Conservation (phyloP, 2,329 filamentous ascomycete species). For the Aspergillus bombycis region DNA sequence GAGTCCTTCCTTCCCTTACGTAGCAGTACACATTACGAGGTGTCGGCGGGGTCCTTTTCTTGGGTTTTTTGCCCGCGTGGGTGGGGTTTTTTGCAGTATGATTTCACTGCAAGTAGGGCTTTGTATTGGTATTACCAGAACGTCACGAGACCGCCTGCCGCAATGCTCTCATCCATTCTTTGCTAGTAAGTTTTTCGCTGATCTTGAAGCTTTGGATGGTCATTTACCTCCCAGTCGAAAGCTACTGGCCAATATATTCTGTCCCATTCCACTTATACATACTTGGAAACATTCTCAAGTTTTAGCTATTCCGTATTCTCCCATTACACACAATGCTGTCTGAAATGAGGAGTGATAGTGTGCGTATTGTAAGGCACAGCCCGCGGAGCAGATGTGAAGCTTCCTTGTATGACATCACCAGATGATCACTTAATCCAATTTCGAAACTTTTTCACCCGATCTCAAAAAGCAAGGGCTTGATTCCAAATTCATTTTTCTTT, state of each 20-base stretch:
- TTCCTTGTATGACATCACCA: conserved; percentile 3
- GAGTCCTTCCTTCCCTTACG: conserved; percentile 1
- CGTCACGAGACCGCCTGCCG: conserved; percentile 7
- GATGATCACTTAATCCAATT: background rate
- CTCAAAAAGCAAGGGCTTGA: background rate
- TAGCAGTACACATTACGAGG: conserved; percentile 16
- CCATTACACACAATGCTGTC: background rate
- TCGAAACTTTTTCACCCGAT: background rate
- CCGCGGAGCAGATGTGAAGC: background rate
- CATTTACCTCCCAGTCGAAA: background rate
- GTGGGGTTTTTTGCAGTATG: background rate
- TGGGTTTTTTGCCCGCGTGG: background rate
- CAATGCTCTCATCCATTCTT: background rate
- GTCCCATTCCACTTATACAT: background rate
- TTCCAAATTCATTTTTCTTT: background rate
- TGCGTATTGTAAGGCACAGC: background rate
- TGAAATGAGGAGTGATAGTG: background rate
- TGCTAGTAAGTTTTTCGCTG: background rate
- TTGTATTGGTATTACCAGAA: conserved; percentile 17
- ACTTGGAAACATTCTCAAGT: background rate
- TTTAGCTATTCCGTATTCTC: background rate
- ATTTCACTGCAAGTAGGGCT: conserved; percentile 18
- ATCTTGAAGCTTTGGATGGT: background rate
- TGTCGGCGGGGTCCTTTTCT: conserved; percentile 27
- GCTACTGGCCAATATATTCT: background rate